phyloP scores from a whole-genome alignment of 768 basidiomycete species.

The Phaeotremella skinneri region DNA sequence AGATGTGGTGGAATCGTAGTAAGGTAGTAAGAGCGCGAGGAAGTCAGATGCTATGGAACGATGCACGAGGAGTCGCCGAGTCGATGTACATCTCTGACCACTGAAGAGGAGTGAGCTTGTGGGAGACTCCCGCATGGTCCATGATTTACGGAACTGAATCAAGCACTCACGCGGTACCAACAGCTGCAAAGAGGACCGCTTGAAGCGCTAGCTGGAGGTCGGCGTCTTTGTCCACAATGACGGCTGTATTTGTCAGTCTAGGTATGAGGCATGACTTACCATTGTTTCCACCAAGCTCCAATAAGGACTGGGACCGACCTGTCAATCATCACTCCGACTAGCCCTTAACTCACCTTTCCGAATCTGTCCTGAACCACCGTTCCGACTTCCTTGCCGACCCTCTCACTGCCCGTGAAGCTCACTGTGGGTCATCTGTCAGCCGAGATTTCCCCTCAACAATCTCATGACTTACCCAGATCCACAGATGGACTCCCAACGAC shows the following conservation, averaged over 20 bases:
- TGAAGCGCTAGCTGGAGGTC: slow-evolving; percentile 85
- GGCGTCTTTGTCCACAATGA: slow-evolving; percentile 89
- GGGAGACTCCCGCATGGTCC: slow-evolving; percentile 45
- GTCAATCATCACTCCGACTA: not conserved
- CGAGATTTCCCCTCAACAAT: not conserved
- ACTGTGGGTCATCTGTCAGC: slow-evolving; percentile 56
- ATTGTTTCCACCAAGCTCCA: slow-evolving; percentile 95
- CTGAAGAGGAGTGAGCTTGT: slow-evolving; percentile 12
- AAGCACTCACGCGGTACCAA: slow-evolving; percentile 63
- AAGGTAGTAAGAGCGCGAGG: slow-evolving; percentile 67
- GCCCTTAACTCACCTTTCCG: slow-evolving; percentile 61
- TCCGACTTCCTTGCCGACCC: slow-evolving; percentile 82
- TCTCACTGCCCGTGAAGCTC: slow-evolving; percentile 92
- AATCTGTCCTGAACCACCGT: slow-evolving; percentile 79
- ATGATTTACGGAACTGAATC: slow-evolving; percentile 50
- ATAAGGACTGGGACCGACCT: slow-evolving; percentile 54
- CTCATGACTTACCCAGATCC: slow-evolving; percentile 64
- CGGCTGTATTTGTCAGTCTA: slow-evolving; percentile 58
- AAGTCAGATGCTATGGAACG: slow-evolving; percentile 72
- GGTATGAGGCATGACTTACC: slow-evolving; percentile 56
- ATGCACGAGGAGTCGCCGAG: slow-evolving; percentile 85
- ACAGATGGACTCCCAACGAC: slow-evolving; percentile 71
- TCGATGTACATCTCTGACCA: slow-evolving; percentile 73
- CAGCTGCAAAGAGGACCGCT: slow-evolving; percentile 87
- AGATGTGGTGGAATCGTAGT: slow-evolving; percentile 63